Evolutionary conservation across 306 rosid genomes (phyloP).

Genomic region (Vachellia collinsii): DNA sequence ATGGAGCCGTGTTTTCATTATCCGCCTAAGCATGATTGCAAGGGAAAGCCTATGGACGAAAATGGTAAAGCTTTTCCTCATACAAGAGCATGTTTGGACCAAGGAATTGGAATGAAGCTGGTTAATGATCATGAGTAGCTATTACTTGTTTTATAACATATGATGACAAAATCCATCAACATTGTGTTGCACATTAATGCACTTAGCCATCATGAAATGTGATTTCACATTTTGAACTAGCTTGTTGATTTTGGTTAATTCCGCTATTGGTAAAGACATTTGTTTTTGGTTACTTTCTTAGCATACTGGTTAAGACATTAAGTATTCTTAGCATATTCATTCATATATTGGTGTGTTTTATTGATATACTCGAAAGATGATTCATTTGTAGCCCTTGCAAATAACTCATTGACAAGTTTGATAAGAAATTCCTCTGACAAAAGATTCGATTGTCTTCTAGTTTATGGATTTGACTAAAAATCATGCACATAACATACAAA

Average conservation of each 20-base stretch:
- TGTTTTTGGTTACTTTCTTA: too few relatives aligned
- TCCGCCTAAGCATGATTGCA: slow-evolving; percentile 54
- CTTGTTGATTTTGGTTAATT: too few relatives aligned
- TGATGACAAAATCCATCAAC: background rate
- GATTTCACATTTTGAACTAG: background rate
- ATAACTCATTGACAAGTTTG: background rate
- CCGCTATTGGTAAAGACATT: too few relatives aligned
- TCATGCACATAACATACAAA: slow-evolving; percentile 52
- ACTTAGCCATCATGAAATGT: background rate
- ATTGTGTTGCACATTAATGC: background rate
- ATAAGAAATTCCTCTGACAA: slow-evolving; percentile 36
- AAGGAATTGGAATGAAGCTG: slow-evolving; percentile 55
- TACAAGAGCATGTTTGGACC: slow-evolving; percentile 51
- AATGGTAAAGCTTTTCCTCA: slow-evolving; percentile 46
- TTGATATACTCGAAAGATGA: background rate
- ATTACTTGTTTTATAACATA: background rate
- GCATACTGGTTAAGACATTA: too few relatives aligned
- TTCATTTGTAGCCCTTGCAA: background rate
- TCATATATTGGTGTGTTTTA: background rate
- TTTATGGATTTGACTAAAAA: slow-evolving; percentile 52
- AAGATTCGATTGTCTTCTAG: slow-evolving; percentile 43
- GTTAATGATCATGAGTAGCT: background rate
- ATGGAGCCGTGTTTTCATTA: slow-evolving; percentile 60
- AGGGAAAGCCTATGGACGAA: slow-evolving; percentile 39
- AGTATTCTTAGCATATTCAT: background rate